phyloP scores from a whole-genome alignment of 768 basidiomycete genomes.

The Lentinus tigrinus region DNA sequence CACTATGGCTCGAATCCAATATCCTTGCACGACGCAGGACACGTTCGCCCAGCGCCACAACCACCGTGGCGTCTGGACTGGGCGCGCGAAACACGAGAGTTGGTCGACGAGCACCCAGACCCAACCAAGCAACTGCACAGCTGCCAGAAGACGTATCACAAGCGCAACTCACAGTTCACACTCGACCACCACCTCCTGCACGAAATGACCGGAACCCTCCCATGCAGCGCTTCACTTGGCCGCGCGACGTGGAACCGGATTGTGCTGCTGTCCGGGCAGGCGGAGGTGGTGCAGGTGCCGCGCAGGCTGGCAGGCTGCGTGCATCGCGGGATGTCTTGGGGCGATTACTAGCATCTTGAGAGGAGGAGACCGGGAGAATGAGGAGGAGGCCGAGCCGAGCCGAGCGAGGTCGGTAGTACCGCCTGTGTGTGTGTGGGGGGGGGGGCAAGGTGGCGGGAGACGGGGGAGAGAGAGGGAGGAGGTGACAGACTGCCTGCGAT shows the following conservation, averaged over 20 bases:
- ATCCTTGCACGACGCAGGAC: too few relatives aligned
- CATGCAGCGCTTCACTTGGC: slow-evolving; percentile 42
- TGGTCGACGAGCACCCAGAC: too few relatives aligned
- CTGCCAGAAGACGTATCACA: too few relatives aligned
- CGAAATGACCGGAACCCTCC: slow-evolving; percentile 44
- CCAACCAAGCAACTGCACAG: too few relatives aligned
- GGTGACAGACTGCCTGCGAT: slow-evolving; percentile 25
- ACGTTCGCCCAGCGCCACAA: too few relatives aligned
- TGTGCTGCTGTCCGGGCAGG: slow-evolving; percentile 37
- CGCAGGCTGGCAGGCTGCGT: slow-evolving; percentile 57
- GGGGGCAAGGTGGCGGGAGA: background rate
- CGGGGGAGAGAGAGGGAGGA: background rate
- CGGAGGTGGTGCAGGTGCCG: slow-evolving; percentile 44
- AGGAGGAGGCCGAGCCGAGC: slow-evolving; percentile 52
- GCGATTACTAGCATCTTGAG: slow-evolving; percentile 63
- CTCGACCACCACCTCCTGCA: slow-evolving; percentile 50
- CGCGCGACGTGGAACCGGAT: slow-evolving; percentile 41
- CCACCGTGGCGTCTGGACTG: too few relatives aligned
- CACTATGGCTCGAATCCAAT: too few relatives aligned
- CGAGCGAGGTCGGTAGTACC: slow-evolving; percentile 57
- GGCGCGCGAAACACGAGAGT: too few relatives aligned
- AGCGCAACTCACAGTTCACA: slow-evolving; percentile 49
- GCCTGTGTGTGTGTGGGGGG: background rate
- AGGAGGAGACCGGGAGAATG: too few relatives aligned
- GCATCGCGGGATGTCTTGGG: slow-evolving; percentile 46